A percentile compares a stretch with the other conserved stretches of the same genome.
These are phyloP conservation scores for Termitomyces bulborhizus DNA, from an alignment of 768 basidiomycete genomes.

Conservation along the genomic window DNA sequence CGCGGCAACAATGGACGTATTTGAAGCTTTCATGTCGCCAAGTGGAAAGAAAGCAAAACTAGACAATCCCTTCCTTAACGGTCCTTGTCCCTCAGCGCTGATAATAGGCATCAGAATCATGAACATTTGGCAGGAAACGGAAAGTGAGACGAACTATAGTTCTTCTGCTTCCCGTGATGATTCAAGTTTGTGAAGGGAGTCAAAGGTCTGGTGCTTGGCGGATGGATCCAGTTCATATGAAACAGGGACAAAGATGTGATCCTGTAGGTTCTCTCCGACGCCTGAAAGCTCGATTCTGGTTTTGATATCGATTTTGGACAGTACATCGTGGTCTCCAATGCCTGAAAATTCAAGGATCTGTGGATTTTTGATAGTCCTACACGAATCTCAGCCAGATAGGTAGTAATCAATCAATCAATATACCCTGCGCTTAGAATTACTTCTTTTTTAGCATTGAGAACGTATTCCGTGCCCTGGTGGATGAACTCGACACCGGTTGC, in stretches of 20 bases:
- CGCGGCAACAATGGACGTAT: conserved; percentile 13
- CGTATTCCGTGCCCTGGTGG: conserved; percentile 19
- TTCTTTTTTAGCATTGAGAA: conserved; percentile 38
- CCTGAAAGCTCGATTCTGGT: conserved; percentile 13
- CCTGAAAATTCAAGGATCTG: conserved; percentile 18
- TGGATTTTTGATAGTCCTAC: conserved; percentile 11
- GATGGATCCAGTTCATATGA: conserved; percentile 8
- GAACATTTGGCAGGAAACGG: neutral
- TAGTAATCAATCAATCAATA: neutral
- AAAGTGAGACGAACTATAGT: conserved; percentile 3
- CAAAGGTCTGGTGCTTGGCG: conserved; percentile 4
- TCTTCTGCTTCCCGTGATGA: neutral
- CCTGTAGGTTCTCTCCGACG: conserved; percentile 16
- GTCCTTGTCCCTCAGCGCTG: conserved; percentile 19
- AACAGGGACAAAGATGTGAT: conserved; percentile 5
- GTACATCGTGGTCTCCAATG: conserved; percentile 7
- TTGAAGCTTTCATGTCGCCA: conserved; percentile 11
- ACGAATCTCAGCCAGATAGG: neutral
- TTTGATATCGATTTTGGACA: conserved; percentile 8
- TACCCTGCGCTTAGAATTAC: conserved; percentile 44
- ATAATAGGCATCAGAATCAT: neutral
- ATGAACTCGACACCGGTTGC: conserved; percentile 46
- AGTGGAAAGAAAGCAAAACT: conserved; percentile 24
- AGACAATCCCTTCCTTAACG: conserved; percentile 19
- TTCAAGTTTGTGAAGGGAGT: conserved; percentile 5